Evolutionary conservation across 192 early-diverging fungal species (phyloP), one percentile per base, ranked within the genome.

Genomic region (Nowakowskiella sp.): DNA sequence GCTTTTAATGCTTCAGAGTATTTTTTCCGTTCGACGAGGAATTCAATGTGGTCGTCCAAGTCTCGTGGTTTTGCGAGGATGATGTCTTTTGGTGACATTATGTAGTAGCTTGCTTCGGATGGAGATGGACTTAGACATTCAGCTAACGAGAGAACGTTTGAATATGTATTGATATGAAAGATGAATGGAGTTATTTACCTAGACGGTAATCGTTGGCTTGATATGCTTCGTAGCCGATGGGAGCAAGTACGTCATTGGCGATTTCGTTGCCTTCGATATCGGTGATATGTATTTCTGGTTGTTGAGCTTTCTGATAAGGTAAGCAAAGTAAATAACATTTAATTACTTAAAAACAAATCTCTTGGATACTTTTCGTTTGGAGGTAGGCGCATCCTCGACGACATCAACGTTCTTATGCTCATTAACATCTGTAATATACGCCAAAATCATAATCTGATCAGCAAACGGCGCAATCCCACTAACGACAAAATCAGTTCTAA

Each of bases 141-240:
- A 24, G 57, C 45, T 32, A 61, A 36, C 46, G 49, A 59, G n/a
- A 44, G 50, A 34, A 51, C 8, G 50, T 32, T 43, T 2, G 21
- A 23, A 3, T 13, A 33, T 9, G 28, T 58, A 24, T 30, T 34
- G 21, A 3, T 31, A 5, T 13, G 44, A 7, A 1, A 2, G 33
- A 28, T 9, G 21, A 16, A 46, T 53, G 22, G 57, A 44, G 2
- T 51, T 76, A 69, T 56, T 71, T 71, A 36, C 86, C 89, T 47
- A 99, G 75, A 19, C 78, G 77, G 62, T 99, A 99, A 60, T 99
- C 94, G 59, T 96, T 94, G 32, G 92, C 84, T 62, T 90, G 87
- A 60, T 90, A 90, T 33, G 88, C 77, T 44, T 82, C 80, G 55
- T 78, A 94, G 21, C 92, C 90, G 53, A 85, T 72, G 7, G 97